Base-by-base conservation (phyloP, 2,329 filamentous ascomycete genomes). In the Pseudohalonectria lignicola region DNA sequence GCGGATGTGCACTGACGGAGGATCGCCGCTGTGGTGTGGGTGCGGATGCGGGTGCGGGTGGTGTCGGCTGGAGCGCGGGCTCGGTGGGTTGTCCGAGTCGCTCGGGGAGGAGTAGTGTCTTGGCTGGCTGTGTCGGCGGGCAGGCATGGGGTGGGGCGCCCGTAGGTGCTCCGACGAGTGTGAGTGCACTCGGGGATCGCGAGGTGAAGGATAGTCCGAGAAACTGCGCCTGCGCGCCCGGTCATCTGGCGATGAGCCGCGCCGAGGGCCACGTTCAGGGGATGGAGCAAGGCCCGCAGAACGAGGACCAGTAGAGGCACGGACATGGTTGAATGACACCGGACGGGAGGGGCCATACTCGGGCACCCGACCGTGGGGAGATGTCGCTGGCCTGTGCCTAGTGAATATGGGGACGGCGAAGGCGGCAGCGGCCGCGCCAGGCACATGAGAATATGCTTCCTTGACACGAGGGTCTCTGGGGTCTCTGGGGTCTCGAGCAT, bases 91-190 rank as follows among this genome's bases (percentile, higher is more conserved):
- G 15, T 64, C 63, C 2, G 64, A 60, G 2, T 64, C 63, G n/a
- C 64, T 65, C 2, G 62, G 59, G 3, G 60, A 61, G 17, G 62
- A 62, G 31, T 56, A 52, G 36, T 62, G 60, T 21, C 64, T 58
- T 1, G 68, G 66, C 38, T 73, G 69, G 45, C 68, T 72, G 47
- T 72, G 67, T 21, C 67, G 55, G 16, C 70, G 62, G 15, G 51
- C 47, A 16, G 55, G 53, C 2, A 44, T 31, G 8, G 46, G 39
- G 12, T 54, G 53, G 23, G 58, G 50, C 7, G 62, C 53, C 30
- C 61, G 59, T 12, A 64, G 46, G 38, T 67, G 52, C 16, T 51
- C 42, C 10, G 46, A 32, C 4, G 49, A 41, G 47, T 39, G 50
- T 29, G 26, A 35, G 53, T 11, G 53, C 41, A 10, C 28, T 37